These are phyloP conservation scores for Suhomyces prunicola DNA, from an alignment of 805 yeast genomes.

Conservation along the genomic window DNA sequence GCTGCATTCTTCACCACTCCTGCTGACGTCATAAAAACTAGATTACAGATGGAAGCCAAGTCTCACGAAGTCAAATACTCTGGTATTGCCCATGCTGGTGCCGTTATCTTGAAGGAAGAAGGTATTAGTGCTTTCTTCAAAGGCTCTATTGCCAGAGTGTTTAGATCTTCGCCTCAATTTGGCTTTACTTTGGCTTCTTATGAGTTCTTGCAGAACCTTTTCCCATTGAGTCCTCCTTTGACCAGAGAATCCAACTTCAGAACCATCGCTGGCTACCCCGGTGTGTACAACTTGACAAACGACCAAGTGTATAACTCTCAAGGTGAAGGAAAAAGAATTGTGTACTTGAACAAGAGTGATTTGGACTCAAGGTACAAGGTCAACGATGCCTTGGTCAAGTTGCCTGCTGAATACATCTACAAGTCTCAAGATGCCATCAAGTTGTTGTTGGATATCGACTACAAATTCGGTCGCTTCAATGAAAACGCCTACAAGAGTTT, in stretches of 20 bases:
- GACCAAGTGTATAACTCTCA: slow-evolving; percentile 44
- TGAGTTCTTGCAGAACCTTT: slow-evolving; percentile 76
- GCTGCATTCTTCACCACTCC: slow-evolving; percentile 97
- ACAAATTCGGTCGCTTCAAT: slow-evolving; percentile 57
- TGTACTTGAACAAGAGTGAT: slow-evolving; percentile 32
- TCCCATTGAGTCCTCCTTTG: slow-evolving; percentile 63
- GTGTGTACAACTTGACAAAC: slow-evolving; percentile 43
- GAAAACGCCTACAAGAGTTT: slow-evolving; percentile 44
- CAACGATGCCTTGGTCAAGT: slow-evolving; percentile 38
- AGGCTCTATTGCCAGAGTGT: slow-evolving; percentile 93
- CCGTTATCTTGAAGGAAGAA: slow-evolving; percentile 74
- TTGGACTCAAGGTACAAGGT: slow-evolving; percentile 13
- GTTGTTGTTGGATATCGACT: slow-evolving; percentile 60
- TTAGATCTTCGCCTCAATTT: slow-evolving; percentile 95
- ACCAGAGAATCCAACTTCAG: slow-evolving; percentile 43
- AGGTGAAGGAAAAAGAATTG: slow-evolving; percentile 29
- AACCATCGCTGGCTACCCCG: slow-evolving; percentile 44
- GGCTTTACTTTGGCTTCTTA: slow-evolving; percentile 98
- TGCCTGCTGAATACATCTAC: slow-evolving; percentile 47
- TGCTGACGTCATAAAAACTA: slow-evolving; percentile 92
- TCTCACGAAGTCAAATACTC: slow-evolving; percentile 73
- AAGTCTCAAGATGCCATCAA: slow-evolving; percentile 60
- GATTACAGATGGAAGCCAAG: slow-evolving; percentile 82
- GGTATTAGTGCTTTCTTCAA: slow-evolving; percentile 85
- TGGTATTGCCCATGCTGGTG: slow-evolving; percentile 76